Evolutionary conservation across 2,329 filamentous ascomycete genomes (phyloP).

Genomic region (Colletotrichum tropicicola): DNA sequence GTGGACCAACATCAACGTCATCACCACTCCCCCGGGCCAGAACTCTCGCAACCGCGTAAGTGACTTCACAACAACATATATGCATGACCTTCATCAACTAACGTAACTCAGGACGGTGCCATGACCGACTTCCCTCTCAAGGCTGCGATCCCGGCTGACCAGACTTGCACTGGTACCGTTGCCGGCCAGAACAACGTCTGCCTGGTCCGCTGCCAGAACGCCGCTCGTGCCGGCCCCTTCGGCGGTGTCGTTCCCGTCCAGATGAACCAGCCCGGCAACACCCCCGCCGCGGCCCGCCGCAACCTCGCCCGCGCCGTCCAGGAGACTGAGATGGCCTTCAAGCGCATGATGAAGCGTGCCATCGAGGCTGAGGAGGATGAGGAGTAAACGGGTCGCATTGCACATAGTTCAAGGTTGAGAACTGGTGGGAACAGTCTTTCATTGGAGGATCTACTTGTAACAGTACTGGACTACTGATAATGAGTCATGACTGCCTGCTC

Average conservation of each 20-base stretch:
- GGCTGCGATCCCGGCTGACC: conserved; percentile 58
- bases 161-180: conserved; percentile 64
- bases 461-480: conserved; percentile 29
- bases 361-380: conserved; percentile 17
- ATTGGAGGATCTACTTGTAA: conserved; percentile 17
- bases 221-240: conserved; percentile 64
- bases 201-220: conserved; percentile 67
- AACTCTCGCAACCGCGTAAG: conserved; percentile 53
- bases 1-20: conserved; percentile 60
- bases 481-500: conserved; percentile 29
- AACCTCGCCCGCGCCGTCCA: conserved; percentile 22
- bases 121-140: conserved; percentile 55
- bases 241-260: conserved; percentile 50
- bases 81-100: neutral
- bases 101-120: conserved; percentile 40
- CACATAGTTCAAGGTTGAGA: conserved; percentile 25
- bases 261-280: conserved; percentile 23
- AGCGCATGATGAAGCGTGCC: conserved; percentile 34
- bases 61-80: neutral
- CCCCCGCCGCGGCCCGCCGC: conserved; percentile 26
- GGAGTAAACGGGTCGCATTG: conserved; percentile 22
- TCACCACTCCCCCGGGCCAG: conserved; percentile 58
- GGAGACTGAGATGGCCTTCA: conserved; percentile 30
- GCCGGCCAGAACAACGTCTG: conserved; percentile 65
- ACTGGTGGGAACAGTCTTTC: conserved; percentile 10